phyloP scores from a whole-genome alignment of 1,284 basidiomycete species.

The Moesziomyces globuligerus region DNA sequence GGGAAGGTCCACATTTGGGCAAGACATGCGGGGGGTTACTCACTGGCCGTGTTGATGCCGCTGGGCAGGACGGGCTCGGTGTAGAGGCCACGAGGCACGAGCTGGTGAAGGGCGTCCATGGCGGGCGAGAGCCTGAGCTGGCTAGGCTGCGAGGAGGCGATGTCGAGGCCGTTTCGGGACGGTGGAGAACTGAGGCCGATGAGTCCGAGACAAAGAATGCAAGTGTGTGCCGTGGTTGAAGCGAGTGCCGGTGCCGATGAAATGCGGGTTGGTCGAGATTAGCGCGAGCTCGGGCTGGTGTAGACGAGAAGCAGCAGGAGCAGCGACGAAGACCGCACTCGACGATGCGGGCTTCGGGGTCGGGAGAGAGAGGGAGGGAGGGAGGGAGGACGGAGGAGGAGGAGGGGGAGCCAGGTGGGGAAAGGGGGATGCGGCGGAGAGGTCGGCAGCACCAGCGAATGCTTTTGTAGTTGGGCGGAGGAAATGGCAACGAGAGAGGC shows the following conservation, averaged over 20 bases:
- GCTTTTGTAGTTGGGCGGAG: slow-evolving; percentile 5
- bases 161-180: too few relatives aligned
- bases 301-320: too few relatives aligned
- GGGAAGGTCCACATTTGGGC: too few relatives aligned
- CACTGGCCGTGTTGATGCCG: slow-evolving; percentile 25
- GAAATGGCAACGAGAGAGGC: not conserved
- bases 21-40: too few relatives aligned
- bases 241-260: not conserved
- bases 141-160: too few relatives aligned
- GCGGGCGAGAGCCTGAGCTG: not conserved
- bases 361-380: not conserved
- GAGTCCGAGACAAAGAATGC: too few relatives aligned
- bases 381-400: not conserved
- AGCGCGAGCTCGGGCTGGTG: too few relatives aligned
- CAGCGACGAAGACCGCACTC: not conserved
- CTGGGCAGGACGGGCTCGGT: slow-evolving; percentile 40
- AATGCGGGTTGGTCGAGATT: not conserved
- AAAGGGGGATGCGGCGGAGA: not conserved
- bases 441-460: slow-evolving; percentile 4
- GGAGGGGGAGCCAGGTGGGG: not conserved
- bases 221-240: too few relatives aligned
- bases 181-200: too few relatives aligned
- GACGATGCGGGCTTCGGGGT: too few relatives aligned
- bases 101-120: slow-evolving; percentile 34
- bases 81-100: slow-evolving; percentile 44